Percentiles rank a stretch among this genome's conserved stretches.
These are phyloP conservation scores for Pseudocercospora ulei DNA, from an alignment of 2,329 filamentous ascomycete genomes.

Conservation along the genomic window DNA sequence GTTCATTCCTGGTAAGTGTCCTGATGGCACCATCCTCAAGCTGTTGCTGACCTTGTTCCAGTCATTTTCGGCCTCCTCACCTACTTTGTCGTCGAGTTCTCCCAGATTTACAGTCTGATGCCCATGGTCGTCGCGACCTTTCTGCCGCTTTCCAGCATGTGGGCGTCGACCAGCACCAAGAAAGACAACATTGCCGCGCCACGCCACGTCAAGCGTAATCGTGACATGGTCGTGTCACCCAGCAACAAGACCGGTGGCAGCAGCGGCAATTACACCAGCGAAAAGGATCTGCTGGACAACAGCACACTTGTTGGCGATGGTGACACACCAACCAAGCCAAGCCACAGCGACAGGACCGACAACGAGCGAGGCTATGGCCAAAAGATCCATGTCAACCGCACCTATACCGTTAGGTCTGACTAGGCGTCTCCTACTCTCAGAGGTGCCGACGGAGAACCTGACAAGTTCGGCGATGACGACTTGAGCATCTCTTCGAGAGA, in stretches of 20 bases:
- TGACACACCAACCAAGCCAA: constrained; percentile 16
- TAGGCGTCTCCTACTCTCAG: constrained; percentile 12
- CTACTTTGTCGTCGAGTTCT: constrained; percentile 41
- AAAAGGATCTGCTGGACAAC: constrained; percentile 22
- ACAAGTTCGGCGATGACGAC: constrained; percentile 3
- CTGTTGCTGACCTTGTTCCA: constrained; percentile 31
- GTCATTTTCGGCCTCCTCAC: constrained; percentile 53
- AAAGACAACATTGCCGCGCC: constrained; percentile 25
- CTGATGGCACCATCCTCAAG: constrained; percentile 3
- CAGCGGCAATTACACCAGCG: constrained; percentile 15
- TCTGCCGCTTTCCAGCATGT: constrained; percentile 57
- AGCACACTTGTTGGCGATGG: constrained; percentile 23
- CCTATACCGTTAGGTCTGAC: constrained; percentile 23
- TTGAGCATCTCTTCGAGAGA: constrained; percentile 12
- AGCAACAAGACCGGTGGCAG: constrained; percentile 14
- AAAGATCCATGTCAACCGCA: constrained; percentile 23
- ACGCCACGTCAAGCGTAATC: constrained; percentile 20
- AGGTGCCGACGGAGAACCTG: constrained; percentile 1
- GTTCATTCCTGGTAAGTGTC: constrained; percentile 50
- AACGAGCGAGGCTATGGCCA: constrained; percentile 19
- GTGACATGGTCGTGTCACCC: constrained; percentile 12
- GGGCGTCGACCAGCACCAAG: constrained; percentile 44
- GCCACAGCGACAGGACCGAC: constrained; percentile 20
- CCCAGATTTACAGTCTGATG: constrained; percentile 48
- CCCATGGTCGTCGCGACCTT: constrained; percentile 53